These are phyloP conservation scores for Paragyromitra xinjiangensis DNA, from an alignment of 495 filamentous ascomycete genomes.

Conservation along the genomic window DNA sequence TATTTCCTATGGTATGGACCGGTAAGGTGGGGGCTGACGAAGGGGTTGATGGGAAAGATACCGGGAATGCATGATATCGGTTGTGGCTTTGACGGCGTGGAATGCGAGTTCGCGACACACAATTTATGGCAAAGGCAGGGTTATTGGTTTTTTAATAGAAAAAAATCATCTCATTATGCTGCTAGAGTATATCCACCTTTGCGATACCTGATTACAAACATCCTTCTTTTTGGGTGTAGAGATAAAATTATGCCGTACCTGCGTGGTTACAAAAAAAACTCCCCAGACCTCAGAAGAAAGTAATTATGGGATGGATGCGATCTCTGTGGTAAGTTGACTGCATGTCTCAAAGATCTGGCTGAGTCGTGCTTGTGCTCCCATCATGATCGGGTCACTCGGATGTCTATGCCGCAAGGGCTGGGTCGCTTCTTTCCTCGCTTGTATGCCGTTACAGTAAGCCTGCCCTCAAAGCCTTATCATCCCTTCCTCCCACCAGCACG, in stretches of 20 bases:
- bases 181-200: background rate
- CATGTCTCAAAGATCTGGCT: conserved; percentile 6
- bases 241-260: conserved; percentile 2
- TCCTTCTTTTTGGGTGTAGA: background rate
- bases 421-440: conserved; percentile 35
- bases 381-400: conserved; percentile 40
- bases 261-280: background rate
- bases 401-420: conserved; percentile 30
- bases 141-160: conserved; percentile 37
- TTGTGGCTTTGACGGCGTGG: conserved; percentile 29
- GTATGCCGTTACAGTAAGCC: conserved; percentile 23
- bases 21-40: conserved; percentile 35
- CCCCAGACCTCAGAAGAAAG: background rate
- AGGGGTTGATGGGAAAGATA: background rate
- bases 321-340: background rate
- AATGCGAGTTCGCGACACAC: conserved; percentile 22
- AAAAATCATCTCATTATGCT: conserved; percentile 11
- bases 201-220: conserved; percentile 3
- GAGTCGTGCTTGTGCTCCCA: conserved; percentile 7
- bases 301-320: conserved; percentile 14
- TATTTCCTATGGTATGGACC: conserved; percentile 41
- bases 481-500: background rate
- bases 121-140: conserved; percentile 15
- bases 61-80: conserved; percentile 41
- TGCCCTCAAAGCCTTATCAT: background rate